A percentile compares a stretch with the other conserved stretches of the same genome.
Evolutionary conservation across 805 yeast species (phyloP).

Genomic region (Lipomyces sp.): DNA sequence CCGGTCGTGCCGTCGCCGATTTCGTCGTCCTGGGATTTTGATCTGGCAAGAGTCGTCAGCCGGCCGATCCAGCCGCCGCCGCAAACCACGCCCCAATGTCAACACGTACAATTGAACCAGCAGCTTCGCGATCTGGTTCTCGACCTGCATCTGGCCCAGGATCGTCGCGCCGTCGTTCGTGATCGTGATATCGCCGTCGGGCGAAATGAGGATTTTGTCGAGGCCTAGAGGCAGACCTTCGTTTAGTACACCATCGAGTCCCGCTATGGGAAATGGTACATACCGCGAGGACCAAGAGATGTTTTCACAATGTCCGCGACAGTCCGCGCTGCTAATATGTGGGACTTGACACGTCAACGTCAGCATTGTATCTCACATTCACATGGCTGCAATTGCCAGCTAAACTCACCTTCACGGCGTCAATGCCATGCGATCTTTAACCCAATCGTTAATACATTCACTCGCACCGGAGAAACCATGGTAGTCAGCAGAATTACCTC

Average conservation of each 20-base stretch:
- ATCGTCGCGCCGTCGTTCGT: conserved; percentile 99
- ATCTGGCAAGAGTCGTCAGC: conserved; percentile 13
- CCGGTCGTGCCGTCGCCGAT: conserved; percentile 99
- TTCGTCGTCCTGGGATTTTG: conserved; percentile 95
- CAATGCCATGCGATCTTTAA: conserved; percentile 65
- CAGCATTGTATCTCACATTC: not conserved
- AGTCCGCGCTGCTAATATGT: conserved; percentile 90
- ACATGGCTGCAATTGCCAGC: not conserved
- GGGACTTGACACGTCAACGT: conserved; percentile 50
- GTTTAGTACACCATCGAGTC: too few species aligned
- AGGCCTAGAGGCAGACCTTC: conserved; percentile 48
- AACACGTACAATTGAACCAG: conserved; percentile 73
- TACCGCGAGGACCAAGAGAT: conserved; percentile 89
- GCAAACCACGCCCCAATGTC: too few species aligned
- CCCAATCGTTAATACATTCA: not conserved
- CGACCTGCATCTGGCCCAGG: conserved; percentile 90
- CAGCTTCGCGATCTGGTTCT: conserved; percentile 92
- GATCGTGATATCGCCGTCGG: conserved; percentile 96
- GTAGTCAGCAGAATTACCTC: conserved; percentile 16
- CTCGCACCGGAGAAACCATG: not conserved
- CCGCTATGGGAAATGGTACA: not conserved
- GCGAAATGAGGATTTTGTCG: conserved; percentile 90
- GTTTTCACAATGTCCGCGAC: conserved; percentile 90
- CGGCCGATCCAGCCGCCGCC: too few species aligned
- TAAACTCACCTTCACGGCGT: conserved; percentile 54